Evolutionary conservation across 495 filamentous ascomycete genomes (phyloP), one percentile per base, ranked within the genome.

Genomic region (Bombardia bombarda): DNA sequence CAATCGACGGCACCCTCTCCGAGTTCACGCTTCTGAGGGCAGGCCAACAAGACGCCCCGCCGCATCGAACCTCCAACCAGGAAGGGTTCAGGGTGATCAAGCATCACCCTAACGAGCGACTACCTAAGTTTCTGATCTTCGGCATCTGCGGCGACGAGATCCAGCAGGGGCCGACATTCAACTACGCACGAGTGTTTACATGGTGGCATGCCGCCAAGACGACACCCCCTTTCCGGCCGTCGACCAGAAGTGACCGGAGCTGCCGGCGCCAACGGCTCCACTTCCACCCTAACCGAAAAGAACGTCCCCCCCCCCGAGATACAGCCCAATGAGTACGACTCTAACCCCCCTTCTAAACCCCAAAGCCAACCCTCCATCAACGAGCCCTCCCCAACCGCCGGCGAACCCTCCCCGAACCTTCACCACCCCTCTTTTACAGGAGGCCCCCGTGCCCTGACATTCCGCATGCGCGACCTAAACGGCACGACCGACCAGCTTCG

Each of bases 141-240:
- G 22, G 22, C 13, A 25, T 37, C 34, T 33, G 33, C 34, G 33
- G 33, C 13, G 42, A 38, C 32, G 42, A 38, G 12, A 25, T 34
- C 3, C 16, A 35, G 19, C 20, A 9, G 10, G 42, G 42, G n/a
- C 42, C 42, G 19, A 30, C 24, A 5, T 45, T 37, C 42, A 45
- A 45, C 32, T 45, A 45, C 25, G 42, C 42, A 6, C 42, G 42
- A 3, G 19, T 43, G 7, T 36, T 20, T 24, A 35, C 41, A 7
- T 36, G 32, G 30, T 6, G 30, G 32, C 31, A 43, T 23, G 19
- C 28, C 19, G 41, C 41, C 31, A 9, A 10, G 31, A 16, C 14
- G 14, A 33, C 14, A 9, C 8, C 7, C 31, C 7, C 14, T 9
- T 33, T 33, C 31, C 7, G 14, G 31, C 7, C 31, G 7, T 16